Conservation (phyloP, 495 filamentous ascomycete species). For the Extremus antarcticus region DNA sequence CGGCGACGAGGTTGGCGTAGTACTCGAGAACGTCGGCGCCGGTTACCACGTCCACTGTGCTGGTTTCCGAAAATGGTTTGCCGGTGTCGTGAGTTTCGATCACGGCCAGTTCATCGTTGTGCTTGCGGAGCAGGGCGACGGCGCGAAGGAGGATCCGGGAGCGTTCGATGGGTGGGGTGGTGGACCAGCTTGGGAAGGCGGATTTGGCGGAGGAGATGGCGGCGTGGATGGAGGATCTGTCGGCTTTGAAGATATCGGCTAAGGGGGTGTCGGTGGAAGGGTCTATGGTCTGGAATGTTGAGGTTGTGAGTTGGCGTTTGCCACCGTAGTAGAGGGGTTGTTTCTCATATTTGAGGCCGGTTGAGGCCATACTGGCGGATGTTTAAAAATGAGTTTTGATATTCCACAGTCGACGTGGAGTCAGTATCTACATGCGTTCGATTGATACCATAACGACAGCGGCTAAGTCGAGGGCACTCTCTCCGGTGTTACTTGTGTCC, state of each 20-base stretch:
- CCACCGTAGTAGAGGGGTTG: constrained; percentile 62
- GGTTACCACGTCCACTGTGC: constrained; percentile 61
- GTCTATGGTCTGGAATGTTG: constrained; percentile 55
- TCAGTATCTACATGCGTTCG: no score
- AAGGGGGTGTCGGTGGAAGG: constrained; percentile 55
- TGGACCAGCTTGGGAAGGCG: constrained; percentile 58
- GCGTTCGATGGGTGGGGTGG: constrained; percentile 51
- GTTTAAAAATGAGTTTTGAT: not conserved
- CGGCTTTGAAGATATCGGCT: constrained; percentile 53
- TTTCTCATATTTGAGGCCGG: constrained; percentile 18
- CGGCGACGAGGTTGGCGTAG: constrained; percentile 60
- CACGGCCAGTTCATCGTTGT: constrained; percentile 59
- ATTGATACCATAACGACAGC: no score
- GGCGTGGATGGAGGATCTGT: constrained; percentile 50
- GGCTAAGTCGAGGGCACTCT: no score
- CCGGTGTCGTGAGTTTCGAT: constrained; percentile 65
- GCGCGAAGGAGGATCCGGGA: constrained; percentile 62
- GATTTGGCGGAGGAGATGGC: constrained; percentile 50
- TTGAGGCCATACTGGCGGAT: not conserved
- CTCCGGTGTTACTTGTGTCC: no score
- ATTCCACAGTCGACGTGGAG: no score
- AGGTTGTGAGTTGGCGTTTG: constrained; percentile 46
- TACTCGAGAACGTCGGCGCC: constrained; percentile 70
- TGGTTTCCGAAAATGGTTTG: constrained; percentile 64
- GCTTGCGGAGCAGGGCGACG: constrained; percentile 50